phyloP scores from a whole-genome alignment of 306 rosid genomes.

The Leucaena leucocephala region DNA sequence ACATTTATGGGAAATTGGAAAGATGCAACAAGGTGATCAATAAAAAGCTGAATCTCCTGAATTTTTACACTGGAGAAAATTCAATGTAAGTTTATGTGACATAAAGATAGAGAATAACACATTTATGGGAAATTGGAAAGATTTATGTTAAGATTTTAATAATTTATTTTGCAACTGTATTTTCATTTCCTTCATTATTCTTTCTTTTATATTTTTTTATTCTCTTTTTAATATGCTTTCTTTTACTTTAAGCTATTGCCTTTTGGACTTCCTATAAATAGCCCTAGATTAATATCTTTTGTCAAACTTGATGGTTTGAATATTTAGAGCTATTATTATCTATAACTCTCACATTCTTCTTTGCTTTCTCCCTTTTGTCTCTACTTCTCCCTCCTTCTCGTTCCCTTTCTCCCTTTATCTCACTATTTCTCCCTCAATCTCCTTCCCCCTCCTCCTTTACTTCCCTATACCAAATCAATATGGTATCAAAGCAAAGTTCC shows the following conservation, averaged over 20 bases:
- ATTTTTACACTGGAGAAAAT: constrained; percentile 69
- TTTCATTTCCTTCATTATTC: background rate
- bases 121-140: background rate
- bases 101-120: constrained; percentile 9
- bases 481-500: background rate
- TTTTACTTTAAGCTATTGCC: background rate
- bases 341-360: background rate
- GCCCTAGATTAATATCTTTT: background rate
- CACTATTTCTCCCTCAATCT: background rate
- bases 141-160: background rate
- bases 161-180: background rate
- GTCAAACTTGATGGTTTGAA: background rate
- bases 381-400: background rate
- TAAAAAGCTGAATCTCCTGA: constrained; percentile 79
- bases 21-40: constrained; percentile 64
- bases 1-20: too few species aligned
- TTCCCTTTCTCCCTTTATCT: background rate
- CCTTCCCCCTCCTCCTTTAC: background rate
- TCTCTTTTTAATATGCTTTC: background rate
- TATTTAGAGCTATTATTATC: background rate
- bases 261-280: background rate
- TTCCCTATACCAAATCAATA: background rate
- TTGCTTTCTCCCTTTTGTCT: background rate
- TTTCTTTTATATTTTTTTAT: background rate
- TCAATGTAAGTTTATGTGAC: constrained; percentile 42